Base-by-base conservation (phyloP, 495 filamentous ascomycete genomes). In the Cercophora sp. region DNA sequence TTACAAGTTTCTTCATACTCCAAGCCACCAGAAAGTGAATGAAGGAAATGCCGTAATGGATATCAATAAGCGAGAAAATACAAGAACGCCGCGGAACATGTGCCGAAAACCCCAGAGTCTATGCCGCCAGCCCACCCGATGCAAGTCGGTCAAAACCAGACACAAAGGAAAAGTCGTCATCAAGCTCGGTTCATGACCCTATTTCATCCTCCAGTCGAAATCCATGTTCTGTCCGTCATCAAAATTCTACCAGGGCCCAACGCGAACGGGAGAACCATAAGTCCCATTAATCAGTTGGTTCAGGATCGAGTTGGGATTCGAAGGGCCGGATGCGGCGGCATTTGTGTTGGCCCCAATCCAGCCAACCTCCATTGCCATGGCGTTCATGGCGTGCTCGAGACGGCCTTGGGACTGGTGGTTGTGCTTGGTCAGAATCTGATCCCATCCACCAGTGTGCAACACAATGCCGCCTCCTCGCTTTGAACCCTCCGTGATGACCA, bases 391-490 rank as follows among this genome's bases (percentile, higher is more conserved):
- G 46, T 82, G 82, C 58, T 87, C 85, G 69, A 98, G 75, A 63
- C 86, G 86, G 8, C 92, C 91, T 31, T 84, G 85, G 10, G 89
- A 89, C 48, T 84, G 85, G 54, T 91, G 83, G 58, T 97, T 93
- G 71, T 98, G 93, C 67, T 88, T 92, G 2, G 79, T 72, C 40
- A 98, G 72, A 58, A 82, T 90, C 69, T 90, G 84, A 60, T 97
- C 93, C 93, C 94, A 98, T 23, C 88, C 88, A 19, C 87, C 91
- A 55, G 91, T 89, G 61, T 96, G 92, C 56, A 98, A 63, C 56
- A 87, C 79, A 60, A 97, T 93, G 16, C 93, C 93, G 32, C 89
- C 94, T 5, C 90, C 92, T 46, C 86, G 77, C 71, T 96, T 96
- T 18, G 89, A 83, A 8, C 91, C 91, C 65, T 97, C 93, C 27